Base-by-base conservation (phyloP, 257 asterid genomes). In the Linaria vulgaris region DNA sequence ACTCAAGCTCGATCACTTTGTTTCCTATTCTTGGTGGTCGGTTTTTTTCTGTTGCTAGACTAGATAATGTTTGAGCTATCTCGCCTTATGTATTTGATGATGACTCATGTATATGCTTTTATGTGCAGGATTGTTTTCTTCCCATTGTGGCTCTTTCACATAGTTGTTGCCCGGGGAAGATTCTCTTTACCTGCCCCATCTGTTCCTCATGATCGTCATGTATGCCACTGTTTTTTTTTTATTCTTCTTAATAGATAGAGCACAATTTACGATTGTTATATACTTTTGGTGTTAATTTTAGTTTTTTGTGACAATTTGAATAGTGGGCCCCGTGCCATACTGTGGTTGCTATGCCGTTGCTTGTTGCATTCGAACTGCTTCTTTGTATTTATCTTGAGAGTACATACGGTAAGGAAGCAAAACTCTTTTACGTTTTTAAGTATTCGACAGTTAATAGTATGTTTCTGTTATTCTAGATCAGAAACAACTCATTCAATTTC, bases 321-420 rank as follows among this genome's bases (percentile, higher is more conserved):
- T 59, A 94, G 99, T 94, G 97, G 99, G 97, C 99, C 69, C 99
- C 99, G 20, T 94, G 99, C 74, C 99, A 94, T 83, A 80, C 96
- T 38, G 91, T 90, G 76, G 97, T 86, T 80, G 99, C 95, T 44
- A 81, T 72, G 70, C 97, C 99, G 10, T 76, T 94, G 89, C 90
- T 94, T 61, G 77, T 90, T 67, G 92, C 97, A 46, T 94, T 94
- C 69, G 99, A 94, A 75, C 86, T 94, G 80, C 99, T 94, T 73
- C 97, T 94, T 63, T 94, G 97, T 78, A 84, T 90, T 74, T 80
- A 90, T 80, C 99, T 94, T 12, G 91, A 94, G 87, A 83, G 95
- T 78, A 49, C 68, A 63, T 55, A 73, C 31, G 95, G 99, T 94
- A 88, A 82, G 95, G 77, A 77, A 67, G 72, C 47, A 66, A 69